Evolutionary conservation across 805 yeast species (phyloP), one percentile per base, ranked within the genome.

Genomic region (Jamesozyma rosinii): DNA sequence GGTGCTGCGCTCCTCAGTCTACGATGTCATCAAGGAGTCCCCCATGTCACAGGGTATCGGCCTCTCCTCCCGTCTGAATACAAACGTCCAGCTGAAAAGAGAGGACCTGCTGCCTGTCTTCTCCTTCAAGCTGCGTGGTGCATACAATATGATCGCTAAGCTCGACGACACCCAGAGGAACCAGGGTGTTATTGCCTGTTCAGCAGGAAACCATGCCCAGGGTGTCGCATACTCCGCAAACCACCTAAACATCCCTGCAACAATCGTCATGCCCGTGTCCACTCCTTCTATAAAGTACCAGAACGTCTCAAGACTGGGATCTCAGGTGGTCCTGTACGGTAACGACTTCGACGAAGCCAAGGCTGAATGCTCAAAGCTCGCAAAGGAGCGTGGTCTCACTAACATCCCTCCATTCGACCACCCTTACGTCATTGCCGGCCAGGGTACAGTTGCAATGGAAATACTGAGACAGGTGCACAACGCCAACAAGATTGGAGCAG

Each of bases 121-220:
- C 64, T 83, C 95, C 37, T 92, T 92, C 75, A 92, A 92, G 66
- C 72, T 92, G 47, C 81, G 99, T 62, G 99, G 99, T 46, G 99
- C 98, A 15, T 87, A 89, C 66, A 92, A 92, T 63, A 88, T 87
- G 95, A 83, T 92, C 54, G 94, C 97, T 30, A 85, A 90, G 55
- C 66, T 92, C 40, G 77, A 79, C 42, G 66, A 75, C n/a, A 42
- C 59, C 6, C 58, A 65, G 31, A 80, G 53, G 74, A 81, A 49
- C 54, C 86, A 61, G 71, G 99, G 99, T 54, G 97, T 92, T 43
- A 83, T 94, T 59, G 97, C 97, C 0, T 92, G 97, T 57, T 87
- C 97, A 26, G 99, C 99, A 3, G 99, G 99, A 30, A 92, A 92
- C 64, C 99, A 92, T 56, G 99, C 99, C 1, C 99, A 92, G 62